phyloP scores from a whole-genome alignment of 345 rosid genomes.

The Salix koriyanagi region DNA sequence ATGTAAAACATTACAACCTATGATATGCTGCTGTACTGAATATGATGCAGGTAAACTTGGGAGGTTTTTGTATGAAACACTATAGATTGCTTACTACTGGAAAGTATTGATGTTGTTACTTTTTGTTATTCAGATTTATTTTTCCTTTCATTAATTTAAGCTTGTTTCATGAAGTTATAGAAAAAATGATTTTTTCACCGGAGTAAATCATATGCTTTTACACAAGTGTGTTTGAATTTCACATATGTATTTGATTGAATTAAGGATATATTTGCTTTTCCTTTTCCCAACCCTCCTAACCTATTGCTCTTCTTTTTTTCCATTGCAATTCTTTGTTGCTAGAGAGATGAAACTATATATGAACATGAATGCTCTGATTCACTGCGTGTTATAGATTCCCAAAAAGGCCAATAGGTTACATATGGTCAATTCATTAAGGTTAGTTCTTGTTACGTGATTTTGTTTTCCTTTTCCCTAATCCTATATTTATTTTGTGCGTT shows the following conservation, averaged over 20 bases:
- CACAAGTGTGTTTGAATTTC: background rate
- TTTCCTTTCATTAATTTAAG: background rate
- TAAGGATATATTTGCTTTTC: background rate
- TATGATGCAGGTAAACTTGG: slow-evolving; percentile 97
- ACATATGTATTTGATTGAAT: background rate
- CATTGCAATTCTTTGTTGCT: slow-evolving; percentile 24
- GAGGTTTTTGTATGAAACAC: slow-evolving; percentile 82
- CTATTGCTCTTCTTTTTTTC: background rate
- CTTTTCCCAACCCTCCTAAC: slow-evolving; percentile 6
- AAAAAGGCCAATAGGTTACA: slow-evolving; percentile 93
- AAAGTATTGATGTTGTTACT: slow-evolving; percentile 44
- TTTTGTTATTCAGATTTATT: background rate
- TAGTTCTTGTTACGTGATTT: slow-evolving; percentile 15
- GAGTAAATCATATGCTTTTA: background rate
- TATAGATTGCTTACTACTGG: slow-evolving; percentile 95
- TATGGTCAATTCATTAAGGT: slow-evolving; percentile 99
- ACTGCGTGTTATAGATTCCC: slow-evolving; percentile 96
- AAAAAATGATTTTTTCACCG: background rate
- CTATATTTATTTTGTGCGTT: too few species aligned
- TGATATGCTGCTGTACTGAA: slow-evolving; percentile 99
- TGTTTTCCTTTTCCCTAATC: too few species aligned
- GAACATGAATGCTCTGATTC: slow-evolving; percentile 96
- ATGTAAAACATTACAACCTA: slow-evolving; percentile 96
- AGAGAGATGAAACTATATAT: slow-evolving; percentile 93
- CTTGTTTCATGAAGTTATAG: background rate